A percentile compares a stretch with the other conserved stretches of the same genome.
Conservation (phyloP, 2,329 filamentous ascomycete genomes). For the Arthrocladium fulminans region DNA sequence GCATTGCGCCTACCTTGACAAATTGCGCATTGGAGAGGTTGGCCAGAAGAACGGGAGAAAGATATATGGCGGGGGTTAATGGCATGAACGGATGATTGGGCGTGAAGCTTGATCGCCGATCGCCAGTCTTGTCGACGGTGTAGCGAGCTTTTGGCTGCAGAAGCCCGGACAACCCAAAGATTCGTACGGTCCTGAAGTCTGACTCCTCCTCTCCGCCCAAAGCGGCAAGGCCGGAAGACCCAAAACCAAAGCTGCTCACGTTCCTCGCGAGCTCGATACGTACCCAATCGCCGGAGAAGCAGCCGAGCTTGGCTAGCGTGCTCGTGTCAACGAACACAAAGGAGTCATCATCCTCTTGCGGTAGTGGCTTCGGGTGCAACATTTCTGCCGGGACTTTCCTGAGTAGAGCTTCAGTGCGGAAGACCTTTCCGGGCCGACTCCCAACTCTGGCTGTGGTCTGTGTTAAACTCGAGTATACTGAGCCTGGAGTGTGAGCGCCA, state of each 20-base stretch:
- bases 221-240: constrained; percentile 15
- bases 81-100: constrained; percentile 35
- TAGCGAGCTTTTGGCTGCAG: constrained; percentile 47
- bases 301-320: constrained; percentile 78
- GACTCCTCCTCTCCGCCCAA: constrained; percentile 44
- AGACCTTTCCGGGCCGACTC: constrained; percentile 64
- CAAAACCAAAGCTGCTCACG: constrained; percentile 41
- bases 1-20: constrained; percentile 62
- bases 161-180: constrained; percentile 73
- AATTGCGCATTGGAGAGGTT: constrained; percentile 75
- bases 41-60: constrained; percentile 77
- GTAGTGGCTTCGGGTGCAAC: constrained; percentile 71
- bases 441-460: constrained; percentile 70
- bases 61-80: constrained; percentile 57
- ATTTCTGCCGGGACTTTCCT: constrained; percentile 64
- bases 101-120: constrained; percentile 48
- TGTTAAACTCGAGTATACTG: constrained; percentile 81
- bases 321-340: constrained; percentile 85
- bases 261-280: constrained; percentile 65
- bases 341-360: constrained; percentile 78
- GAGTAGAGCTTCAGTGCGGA: constrained; percentile 72
- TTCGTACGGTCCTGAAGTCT: constrained; percentile 78
- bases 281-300: constrained; percentile 97
- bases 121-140: constrained; percentile 41
- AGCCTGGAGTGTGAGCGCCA: constrained; percentile 72